Evolutionary conservation across 768 basidiomycete species (phyloP).

Genomic region (Coprinopsis cinerea): DNA sequence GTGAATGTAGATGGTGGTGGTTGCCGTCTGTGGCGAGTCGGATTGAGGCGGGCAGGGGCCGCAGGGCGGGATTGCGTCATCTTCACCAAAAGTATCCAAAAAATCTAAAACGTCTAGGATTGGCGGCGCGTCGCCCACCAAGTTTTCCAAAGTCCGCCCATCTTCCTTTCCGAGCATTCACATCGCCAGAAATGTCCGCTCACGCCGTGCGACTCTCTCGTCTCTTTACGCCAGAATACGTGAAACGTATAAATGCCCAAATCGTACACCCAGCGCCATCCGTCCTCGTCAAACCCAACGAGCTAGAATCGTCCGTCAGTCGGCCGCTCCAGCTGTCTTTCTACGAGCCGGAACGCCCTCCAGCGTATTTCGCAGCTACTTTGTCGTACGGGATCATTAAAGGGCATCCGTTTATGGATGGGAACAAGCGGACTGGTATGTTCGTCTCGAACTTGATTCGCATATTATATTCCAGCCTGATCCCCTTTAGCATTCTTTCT

Average conservation of each 20-base stretch:
- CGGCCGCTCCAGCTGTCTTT: conserved; percentile 21
- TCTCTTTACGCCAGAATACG: conserved; percentile 23
- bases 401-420: conserved; percentile 24
- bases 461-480: background rate
- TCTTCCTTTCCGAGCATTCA: background rate
- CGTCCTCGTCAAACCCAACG: conserved; percentile 26
- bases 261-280: conserved; percentile 25
- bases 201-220: conserved; percentile 23
- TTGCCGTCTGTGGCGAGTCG: too few species aligned
- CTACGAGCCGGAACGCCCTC: conserved; percentile 23
- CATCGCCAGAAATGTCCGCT: conserved; percentile 9
- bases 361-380: conserved; percentile 24
- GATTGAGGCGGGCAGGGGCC: too few species aligned
- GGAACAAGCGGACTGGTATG: conserved; percentile 27
- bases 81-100: too few species aligned
- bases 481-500: conserved; percentile 24
- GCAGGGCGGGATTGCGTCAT: too few species aligned
- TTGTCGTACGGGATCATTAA: conserved; percentile 28
- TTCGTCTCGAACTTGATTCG: background rate
- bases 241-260: conserved; percentile 24
- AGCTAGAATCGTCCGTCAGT: conserved; percentile 23
- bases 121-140: background rate
- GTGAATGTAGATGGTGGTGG: too few species aligned
- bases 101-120: background rate
- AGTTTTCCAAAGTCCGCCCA: background rate